Base-by-base conservation (phyloP, 176 grass and related monocot species). In the Cymbopogon citratus region DNA sequence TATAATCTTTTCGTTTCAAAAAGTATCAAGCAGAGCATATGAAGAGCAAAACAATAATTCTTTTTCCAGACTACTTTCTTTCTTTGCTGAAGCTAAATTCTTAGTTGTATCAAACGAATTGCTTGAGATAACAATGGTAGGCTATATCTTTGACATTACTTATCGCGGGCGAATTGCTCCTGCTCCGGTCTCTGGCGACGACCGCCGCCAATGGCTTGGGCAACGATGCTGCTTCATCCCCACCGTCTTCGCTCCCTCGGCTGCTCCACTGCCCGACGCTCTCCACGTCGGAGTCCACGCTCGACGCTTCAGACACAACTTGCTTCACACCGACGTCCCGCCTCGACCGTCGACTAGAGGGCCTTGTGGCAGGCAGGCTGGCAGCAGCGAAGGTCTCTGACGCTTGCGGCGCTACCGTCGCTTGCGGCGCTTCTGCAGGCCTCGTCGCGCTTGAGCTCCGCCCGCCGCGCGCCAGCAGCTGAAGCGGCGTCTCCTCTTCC, bases 121-220 rank as follows among this genome's bases (percentile, higher is more conserved):
- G 64, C 39, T 40, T 9, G 1, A 21, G 28, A 18, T 9, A 83
- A 34, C 0, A 56, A 81, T 6, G 54, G 10, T 25, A 89, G 54
- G 45, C 0, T n/a, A 35, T 46, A 56, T 65, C 43, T 41, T 82
- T 73, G 60, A 86, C 84, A 79, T 86, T 90, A 90, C 88, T 83
- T 90, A 90, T 90, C 56, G 84, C 83, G 39, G 74, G 84, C 15
- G 84, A 86, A 39, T 86, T 86, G 83, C 88, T 90, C 74, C 79
- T 82, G 84, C 88, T 86, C 31, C 60, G 29, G 25, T 29, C 74
- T 33, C 31, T 33, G 31, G 31, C 31, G 31, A 33, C 31, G 10
- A 74, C 34, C 0, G 83, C 68, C 0, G 66, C 44, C 73, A 81
- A 54, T 3, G 63, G 82, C 77, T 15, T 85, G 7, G 77, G 64